Percentiles rank a stretch among this genome's conserved stretches.
Evolutionary conservation across 2,329 filamentous ascomycete genomes (phyloP).

Genomic region (Teratosphaeria destructans): DNA sequence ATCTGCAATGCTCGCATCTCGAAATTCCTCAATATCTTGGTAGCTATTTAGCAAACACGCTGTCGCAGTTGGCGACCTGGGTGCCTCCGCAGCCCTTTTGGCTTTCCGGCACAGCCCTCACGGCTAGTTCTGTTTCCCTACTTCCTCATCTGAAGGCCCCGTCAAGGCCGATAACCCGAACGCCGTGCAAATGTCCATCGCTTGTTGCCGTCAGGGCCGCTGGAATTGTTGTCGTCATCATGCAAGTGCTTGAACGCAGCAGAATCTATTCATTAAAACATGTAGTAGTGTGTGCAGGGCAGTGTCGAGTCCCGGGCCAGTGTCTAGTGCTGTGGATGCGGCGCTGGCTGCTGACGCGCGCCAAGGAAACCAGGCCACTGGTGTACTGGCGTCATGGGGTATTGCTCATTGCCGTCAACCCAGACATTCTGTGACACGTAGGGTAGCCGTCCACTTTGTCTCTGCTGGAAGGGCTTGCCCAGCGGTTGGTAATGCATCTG

Average conservation of each 20-base stretch:
- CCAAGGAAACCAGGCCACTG: conserved; percentile 19
- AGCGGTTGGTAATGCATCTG: conserved; percentile 44
- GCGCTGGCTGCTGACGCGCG: conserved; percentile 9
- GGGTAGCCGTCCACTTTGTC: conserved; percentile 35
- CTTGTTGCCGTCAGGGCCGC: neutral
- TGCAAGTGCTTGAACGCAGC: conserved; percentile 3
- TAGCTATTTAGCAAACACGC: neutral
- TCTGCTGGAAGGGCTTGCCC: conserved; percentile 36
- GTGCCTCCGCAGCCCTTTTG: neutral
- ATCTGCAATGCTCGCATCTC: neutral
- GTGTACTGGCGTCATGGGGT: conserved; percentile 22
- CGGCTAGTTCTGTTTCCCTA: neutral
- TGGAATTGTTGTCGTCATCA: neutral
- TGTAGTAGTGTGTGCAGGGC: neutral
- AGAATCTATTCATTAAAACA: neutral
- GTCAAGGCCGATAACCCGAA: neutral
- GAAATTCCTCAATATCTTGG: neutral
- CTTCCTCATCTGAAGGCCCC: neutral
- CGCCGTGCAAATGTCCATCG: neutral
- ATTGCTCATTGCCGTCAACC: conserved; percentile 21
- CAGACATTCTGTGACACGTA: conserved; percentile 27
- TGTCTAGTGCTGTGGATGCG: neutral
- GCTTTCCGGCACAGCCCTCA: neutral
- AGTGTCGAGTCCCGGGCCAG: neutral
- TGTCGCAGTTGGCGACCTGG: neutral